Evolutionary conservation across 1,139 yeast species (phyloP).

Genomic region (Zhuliangozyma blackwelliae): DNA sequence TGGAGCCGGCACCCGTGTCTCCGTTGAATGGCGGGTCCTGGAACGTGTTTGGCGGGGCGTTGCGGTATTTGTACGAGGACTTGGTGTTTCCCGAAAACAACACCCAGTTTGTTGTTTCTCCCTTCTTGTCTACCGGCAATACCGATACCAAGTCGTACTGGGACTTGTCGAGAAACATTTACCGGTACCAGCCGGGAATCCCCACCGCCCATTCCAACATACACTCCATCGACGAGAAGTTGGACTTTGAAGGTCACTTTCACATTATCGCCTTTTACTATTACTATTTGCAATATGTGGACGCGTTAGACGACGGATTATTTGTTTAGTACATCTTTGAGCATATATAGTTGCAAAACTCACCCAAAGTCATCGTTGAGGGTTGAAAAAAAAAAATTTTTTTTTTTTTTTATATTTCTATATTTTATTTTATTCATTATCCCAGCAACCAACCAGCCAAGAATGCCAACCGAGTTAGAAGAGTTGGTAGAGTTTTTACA

Average conservation of each 20-base stretch:
- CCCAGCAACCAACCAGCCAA: too few species aligned
- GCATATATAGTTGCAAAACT: too few species aligned
- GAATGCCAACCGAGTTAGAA: constrained; percentile 59
- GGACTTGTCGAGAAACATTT: constrained; percentile 25
- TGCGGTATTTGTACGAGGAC: constrained; percentile 51
- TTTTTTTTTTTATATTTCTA: constrained; percentile 29
- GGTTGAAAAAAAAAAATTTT: too few species aligned
- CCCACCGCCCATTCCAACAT: constrained; percentile 15
- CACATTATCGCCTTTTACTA: constrained; percentile 32
- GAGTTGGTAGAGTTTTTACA: constrained; percentile 80
- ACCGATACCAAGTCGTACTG: constrained; percentile 37
- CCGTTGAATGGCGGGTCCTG: constrained; percentile 44
- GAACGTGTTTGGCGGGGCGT: constrained; percentile 50
- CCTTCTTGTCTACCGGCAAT: constrained; percentile 29
- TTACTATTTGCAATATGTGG: constrained; percentile 34
- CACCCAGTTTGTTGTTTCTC: constrained; percentile 20
- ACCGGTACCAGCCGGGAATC: constrained; percentile 30
- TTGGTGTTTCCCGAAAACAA: constrained; percentile 24
- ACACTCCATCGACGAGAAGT: constrained; percentile 35
- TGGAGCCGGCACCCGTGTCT: constrained; percentile 58
- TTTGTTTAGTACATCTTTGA: too few species aligned
- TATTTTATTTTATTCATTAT: constrained; percentile 26
- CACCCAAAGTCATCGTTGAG: too few species aligned
- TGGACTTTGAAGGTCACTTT: constrained; percentile 23
- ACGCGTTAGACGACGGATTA: constrained; percentile 15